Evolutionary conservation across 2,329 filamentous ascomycete genomes (phyloP).

Genomic region (Diaporthe ilicicola): DNA sequence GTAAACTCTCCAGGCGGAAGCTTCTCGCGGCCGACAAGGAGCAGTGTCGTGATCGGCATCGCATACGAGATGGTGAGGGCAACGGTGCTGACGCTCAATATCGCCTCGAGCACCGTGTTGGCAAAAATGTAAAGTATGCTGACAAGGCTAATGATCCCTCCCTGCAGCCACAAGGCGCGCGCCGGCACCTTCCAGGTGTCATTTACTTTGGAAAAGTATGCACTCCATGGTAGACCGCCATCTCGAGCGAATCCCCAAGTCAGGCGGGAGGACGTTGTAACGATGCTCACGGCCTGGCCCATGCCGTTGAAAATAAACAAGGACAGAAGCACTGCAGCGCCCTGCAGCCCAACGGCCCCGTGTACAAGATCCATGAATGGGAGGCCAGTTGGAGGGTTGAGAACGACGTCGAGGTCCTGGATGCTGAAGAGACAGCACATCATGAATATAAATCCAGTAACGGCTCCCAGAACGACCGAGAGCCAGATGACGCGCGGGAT

Average conservation of each 20-base stretch:
- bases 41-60: neutral
- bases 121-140: neutral
- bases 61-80: neutral
- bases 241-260: neutral
- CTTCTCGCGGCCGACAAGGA: neutral
- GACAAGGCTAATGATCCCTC: neutral
- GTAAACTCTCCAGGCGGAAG: neutral
- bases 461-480: constrained; percentile 19
- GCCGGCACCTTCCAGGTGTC: constrained; percentile 4
- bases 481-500: constrained; percentile 24
- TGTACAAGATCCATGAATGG: neutral
- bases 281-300: constrained; percentile 11
- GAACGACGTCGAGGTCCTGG: constrained; percentile 6
- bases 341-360: neutral
- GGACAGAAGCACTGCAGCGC: neutral
- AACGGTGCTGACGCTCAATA: neutral
- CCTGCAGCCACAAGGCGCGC: constrained; percentile 4
- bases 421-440: constrained; percentile 7
- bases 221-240: neutral
- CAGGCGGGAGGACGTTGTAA: neutral
- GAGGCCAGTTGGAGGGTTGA: neutral
- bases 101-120: constrained; percentile 1
- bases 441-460: constrained; percentile 9
- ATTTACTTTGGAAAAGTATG: neutral
- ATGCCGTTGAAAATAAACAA: constrained; percentile 2